Evolutionary conservation across 2,329 filamentous ascomycete genomes (phyloP), one percentile per base, ranked within the genome.

Genomic region (Cercospora beticola): DNA sequence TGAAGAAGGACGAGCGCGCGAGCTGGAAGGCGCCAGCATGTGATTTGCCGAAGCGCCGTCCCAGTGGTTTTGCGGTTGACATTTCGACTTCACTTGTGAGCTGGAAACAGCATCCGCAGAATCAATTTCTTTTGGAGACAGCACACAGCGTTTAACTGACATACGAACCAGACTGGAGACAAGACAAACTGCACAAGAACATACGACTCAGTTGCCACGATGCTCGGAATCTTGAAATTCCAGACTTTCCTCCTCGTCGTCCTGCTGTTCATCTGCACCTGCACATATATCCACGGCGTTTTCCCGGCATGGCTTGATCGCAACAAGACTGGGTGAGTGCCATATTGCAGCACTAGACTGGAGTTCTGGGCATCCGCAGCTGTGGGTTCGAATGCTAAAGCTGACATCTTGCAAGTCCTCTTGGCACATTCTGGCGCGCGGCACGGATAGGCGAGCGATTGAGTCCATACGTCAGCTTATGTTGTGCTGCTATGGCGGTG

Each of bases 211-310:
- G 16, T 54, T 23, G 36, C 62, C 77, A 97, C 36, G 14, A 77
- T 77, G 95, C 92, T 95, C 68, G 95, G 95, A 65, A 90, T 99
- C 77, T 97, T 99, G 89, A 98, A 98, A 84, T 98, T 99, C 85
- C 93, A 97, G 82, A 97, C 93, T 68, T 91, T 98, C 75, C 88
- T 99, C 75, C 88, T 98, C 76, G 94, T 97, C 74, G 89, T 99
- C 76, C 89, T 99, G 62, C 90, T 99, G 74, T 89, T 96, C 75
- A 96, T 98, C 78, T 99, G 95, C 87, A 97, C 95, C 67, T 94
- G 92, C 81, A 89, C 95, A 71, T 98, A 99, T 82, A 87, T 93
- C 66, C 95, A 98, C 84, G 91, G 92, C 76, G 89, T 97, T 72
- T 92, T 95, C 77, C 94, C 95, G 0, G 87, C 90, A 4, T 90